Percentiles rank a stretch among this genome's conserved stretches.
phyloP scores from a whole-genome alignment of 352 stramenopile genomes.

The Phytophthora hibernalis region DNA sequence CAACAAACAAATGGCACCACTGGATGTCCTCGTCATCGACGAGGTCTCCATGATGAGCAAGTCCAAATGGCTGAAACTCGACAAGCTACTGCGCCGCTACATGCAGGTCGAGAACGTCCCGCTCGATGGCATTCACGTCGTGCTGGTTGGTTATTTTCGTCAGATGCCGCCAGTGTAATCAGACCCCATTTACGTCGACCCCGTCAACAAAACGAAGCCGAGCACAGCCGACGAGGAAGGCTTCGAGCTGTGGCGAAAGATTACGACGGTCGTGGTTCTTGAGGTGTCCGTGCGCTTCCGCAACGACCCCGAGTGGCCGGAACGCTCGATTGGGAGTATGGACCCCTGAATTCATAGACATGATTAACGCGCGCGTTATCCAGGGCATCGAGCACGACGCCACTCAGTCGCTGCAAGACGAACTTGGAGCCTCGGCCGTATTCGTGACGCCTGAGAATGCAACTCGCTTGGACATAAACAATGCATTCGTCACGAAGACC shows the following conservation, averaged over 20 bases:
- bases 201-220: neutral
- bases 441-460: slow-evolving; percentile 12
- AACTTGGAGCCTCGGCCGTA: neutral
- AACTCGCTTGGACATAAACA: neutral
- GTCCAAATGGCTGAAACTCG: neutral
- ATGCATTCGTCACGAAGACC: neutral
- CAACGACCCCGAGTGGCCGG: slow-evolving; percentile 4
- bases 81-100: slow-evolving; percentile 2
- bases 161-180: slow-evolving; percentile 8
- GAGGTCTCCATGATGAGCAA: slow-evolving; percentile 19
- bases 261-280: neutral
- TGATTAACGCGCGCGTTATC: slow-evolving; percentile 5
- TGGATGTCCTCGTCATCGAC: slow-evolving; percentile 1
- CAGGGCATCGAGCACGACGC: neutral
- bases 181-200: slow-evolving; percentile 5
- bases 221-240: neutral
- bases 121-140: slow-evolving; percentile 9
- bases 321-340: neutral
- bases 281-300: slow-evolving; percentile 10
- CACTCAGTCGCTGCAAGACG: neutral
- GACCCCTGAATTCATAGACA: slow-evolving; percentile 3
- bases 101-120: neutral
- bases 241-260: slow-evolving; percentile 5
- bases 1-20: neutral
- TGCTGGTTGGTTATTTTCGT: slow-evolving; percentile 15